Conservation (phyloP, 1,284 basidiomycete species). For the Blastosporella zonata region DNA sequence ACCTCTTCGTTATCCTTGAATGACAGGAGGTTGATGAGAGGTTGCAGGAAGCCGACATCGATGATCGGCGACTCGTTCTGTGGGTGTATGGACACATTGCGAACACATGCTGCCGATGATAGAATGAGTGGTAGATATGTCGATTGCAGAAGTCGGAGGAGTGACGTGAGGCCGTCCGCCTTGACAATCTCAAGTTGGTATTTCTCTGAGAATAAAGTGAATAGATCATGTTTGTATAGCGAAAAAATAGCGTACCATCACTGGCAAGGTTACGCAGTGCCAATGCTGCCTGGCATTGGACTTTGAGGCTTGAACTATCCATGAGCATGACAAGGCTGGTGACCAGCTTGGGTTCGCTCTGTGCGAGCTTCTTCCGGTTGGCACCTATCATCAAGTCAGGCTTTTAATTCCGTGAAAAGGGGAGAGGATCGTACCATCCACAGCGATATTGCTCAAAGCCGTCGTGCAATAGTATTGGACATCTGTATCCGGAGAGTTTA, state of each 20-base stretch:
- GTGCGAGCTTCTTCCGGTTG: constrained; percentile 95
- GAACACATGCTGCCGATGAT: constrained; percentile 97
- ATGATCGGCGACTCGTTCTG: constrained; percentile 99
- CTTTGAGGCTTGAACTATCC: constrained; percentile 97
- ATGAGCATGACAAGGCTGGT: constrained; percentile 93
- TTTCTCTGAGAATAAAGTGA: constrained; percentile 69
- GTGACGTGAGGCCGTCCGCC: constrained; percentile 88
- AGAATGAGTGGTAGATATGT: constrained; percentile 99
- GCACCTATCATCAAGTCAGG: constrained; percentile 42
- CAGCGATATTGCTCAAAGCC: constrained; percentile 97
- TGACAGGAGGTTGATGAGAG: constrained; percentile 92
- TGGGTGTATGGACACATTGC: constrained; percentile 99
- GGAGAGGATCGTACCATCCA: constrained; percentile 62
- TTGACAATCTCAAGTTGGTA: constrained; percentile 99
- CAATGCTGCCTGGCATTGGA: constrained; percentile 97
- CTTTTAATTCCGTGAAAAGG: neutral
- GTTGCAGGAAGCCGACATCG: constrained; percentile 95
- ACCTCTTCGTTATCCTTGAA: constrained; percentile 99
- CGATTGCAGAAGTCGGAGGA: constrained; percentile 93
- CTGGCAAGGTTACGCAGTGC: constrained; percentile 96
- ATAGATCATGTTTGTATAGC: neutral
- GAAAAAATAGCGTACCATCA: constrained; percentile 66
- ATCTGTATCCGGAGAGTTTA: constrained; percentile 97
- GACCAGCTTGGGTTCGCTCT: constrained; percentile 94
- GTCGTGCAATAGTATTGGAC: constrained; percentile 99